phyloP scores from a whole-genome alignment of 305 asterid genomes.

The Ruellia speciosa region DNA sequence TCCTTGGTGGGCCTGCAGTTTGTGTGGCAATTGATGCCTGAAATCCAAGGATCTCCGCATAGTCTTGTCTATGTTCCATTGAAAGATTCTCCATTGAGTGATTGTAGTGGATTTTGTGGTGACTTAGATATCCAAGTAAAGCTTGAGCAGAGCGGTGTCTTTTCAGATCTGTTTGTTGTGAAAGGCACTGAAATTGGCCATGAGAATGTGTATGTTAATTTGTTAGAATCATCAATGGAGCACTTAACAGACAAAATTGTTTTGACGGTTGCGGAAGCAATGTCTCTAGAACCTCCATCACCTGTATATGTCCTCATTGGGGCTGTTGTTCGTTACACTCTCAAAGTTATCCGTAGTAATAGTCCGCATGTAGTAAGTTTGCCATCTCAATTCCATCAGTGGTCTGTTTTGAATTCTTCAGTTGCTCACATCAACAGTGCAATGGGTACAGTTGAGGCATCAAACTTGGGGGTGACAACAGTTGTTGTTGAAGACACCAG shows the following conservation, averaged over 20 bases:
- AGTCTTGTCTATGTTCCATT: constrained; percentile 73
- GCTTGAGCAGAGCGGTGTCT: constrained; percentile 78
- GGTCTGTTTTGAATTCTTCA: constrained; percentile 71
- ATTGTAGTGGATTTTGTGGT: constrained; percentile 85
- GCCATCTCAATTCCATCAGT: constrained; percentile 76
- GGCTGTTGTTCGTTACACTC: constrained; percentile 58
- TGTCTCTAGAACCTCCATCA: constrained; percentile 84
- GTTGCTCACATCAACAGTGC: constrained; percentile 62
- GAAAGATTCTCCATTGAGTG: constrained; percentile 84
- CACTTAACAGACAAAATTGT: constrained; percentile 61
- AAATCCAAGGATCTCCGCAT: constrained; percentile 50
- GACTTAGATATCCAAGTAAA: constrained; percentile 78
- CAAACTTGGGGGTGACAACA: constrained; percentile 58
- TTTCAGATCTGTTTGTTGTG: constrained; percentile 72
- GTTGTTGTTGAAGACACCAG: constrained; percentile 76
- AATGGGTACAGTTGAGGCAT: constrained; percentile 54
- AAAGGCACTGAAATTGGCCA: constrained; percentile 87
- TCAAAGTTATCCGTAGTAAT: constrained; percentile 67
- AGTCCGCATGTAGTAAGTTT: constrained; percentile 52
- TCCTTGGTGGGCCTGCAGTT: constrained; percentile 84
- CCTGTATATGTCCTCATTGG: constrained; percentile 77
- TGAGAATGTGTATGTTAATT: constrained; percentile 67
- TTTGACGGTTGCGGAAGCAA: constrained; percentile 91
- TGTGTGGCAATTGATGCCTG: constrained; percentile 73
- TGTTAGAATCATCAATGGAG: constrained; percentile 60